These are phyloP conservation scores for Diaporthe batatas DNA, from an alignment of 2,329 filamentous ascomycete genomes.

Conservation along the genomic window DNA sequence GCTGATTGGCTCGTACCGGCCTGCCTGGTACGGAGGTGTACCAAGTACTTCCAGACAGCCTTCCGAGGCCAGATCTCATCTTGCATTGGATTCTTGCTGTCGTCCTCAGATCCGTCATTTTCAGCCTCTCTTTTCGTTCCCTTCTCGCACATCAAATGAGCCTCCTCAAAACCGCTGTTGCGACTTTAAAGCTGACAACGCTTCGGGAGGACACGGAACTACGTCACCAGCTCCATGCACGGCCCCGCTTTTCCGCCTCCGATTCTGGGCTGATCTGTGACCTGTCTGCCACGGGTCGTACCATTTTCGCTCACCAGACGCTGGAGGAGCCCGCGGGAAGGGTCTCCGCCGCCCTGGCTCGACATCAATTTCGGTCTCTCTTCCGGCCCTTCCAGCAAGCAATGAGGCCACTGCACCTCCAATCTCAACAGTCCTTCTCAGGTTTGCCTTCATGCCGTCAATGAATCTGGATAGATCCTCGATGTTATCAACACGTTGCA, in stretches of 20 bases:
- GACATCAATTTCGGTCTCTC: background rate
- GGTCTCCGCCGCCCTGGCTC: conserved; percentile 1
- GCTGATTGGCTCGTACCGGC: conserved; percentile 19
- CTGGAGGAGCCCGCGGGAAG: conserved; percentile 9
- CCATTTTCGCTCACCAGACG: conserved; percentile 8
- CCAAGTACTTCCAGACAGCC: background rate
- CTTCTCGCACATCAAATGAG: background rate
- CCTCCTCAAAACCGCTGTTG: background rate
- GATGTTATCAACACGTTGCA: background rate
- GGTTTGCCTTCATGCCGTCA: background rate
- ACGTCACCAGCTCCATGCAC: conserved; percentile 37
- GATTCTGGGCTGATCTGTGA: conserved; percentile 41
- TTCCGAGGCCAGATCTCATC: conserved; percentile 15
- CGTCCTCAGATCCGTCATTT: background rate
- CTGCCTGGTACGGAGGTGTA: background rate
- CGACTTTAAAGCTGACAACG: background rate
- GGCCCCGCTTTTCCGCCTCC: conserved; percentile 38
- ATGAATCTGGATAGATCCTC: no score
- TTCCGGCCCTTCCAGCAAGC: background rate
- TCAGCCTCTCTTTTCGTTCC: background rate
- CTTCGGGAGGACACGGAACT: conserved; percentile 31
- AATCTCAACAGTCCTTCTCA: background rate
- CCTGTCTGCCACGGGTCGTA: conserved; percentile 27
- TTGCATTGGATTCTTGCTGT: background rate
- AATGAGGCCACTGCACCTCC: conserved; percentile 14